Evolutionary conservation across 2,329 filamentous ascomycete genomes (phyloP).

Genomic region (Ophiostoma montium): DNA sequence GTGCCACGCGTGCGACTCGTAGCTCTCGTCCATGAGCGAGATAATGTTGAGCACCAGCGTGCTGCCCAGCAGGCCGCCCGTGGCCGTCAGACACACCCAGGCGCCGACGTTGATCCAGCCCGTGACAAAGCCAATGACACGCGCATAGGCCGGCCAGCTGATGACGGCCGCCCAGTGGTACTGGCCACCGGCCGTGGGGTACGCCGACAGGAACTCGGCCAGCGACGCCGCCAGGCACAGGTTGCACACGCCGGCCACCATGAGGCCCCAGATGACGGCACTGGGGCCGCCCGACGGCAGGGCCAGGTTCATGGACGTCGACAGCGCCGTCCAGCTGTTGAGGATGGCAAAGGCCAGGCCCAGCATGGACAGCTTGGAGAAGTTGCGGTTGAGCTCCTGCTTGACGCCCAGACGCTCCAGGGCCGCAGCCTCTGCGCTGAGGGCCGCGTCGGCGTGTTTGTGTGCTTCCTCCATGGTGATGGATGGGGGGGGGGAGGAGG

Average conservation of each 20-base stretch:
- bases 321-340: slow-evolving; percentile 36
- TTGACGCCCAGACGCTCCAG: slow-evolving; percentile 32
- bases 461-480: slow-evolving; percentile 4
- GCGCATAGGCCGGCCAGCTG: slow-evolving; percentile 44
- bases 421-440: slow-evolving; percentile 22
- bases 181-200: slow-evolving; percentile 44
- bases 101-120: slow-evolving; percentile 63
- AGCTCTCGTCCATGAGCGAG: slow-evolving; percentile 43
- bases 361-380: slow-evolving; percentile 33
- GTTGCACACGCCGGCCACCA: slow-evolving; percentile 52
- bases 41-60: slow-evolving; percentile 54
- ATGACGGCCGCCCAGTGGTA: slow-evolving; percentile 62
- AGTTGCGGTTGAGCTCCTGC: slow-evolving; percentile 35
- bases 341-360: slow-evolving; percentile 35
- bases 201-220: slow-evolving; percentile 57
- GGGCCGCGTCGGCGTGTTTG: neutral
- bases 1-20: slow-evolving; percentile 48
- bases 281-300: slow-evolving; percentile 56
- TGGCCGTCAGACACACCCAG: slow-evolving; percentile 56
- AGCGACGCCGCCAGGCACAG: slow-evolving; percentile 53
- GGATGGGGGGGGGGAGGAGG: neutral
- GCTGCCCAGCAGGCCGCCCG: slow-evolving; percentile 52
- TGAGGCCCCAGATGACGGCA: slow-evolving; percentile 58
- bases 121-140: slow-evolving; percentile 52
- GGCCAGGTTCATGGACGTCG: slow-evolving; percentile 31